Evolutionary conservation across 2,329 filamentous ascomycete genomes (phyloP), one percentile per base, ranked within the genome.

Genomic region (Aphanoascus verrucosus): DNA sequence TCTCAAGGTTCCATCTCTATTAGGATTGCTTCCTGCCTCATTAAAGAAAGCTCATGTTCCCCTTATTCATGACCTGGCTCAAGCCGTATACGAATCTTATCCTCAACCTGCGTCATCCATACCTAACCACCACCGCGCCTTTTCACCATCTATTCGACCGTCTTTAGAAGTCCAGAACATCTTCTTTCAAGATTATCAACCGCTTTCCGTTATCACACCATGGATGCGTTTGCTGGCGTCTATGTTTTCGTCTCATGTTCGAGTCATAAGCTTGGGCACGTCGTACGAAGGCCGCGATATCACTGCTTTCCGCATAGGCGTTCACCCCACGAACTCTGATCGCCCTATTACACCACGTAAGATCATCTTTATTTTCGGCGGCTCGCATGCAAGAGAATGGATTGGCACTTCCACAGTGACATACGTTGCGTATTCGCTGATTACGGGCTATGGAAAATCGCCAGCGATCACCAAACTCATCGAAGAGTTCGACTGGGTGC

Each of bases 341-440:
- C 28, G 32, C 1, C 68, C 76, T 5, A 62, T 71, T 1, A 63
- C 65, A 11, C 76, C 74, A 4, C 81, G 86, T 48, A 88, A 88
- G 66, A 91, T 87, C 0, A 81, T 95, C 54, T 74, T 95, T 49
- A 75, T 98, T 17, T 83, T 83, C 3, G 93, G 88, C 52, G 91
- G 91, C 47, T 77, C 86, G n/a, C 93, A 97, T 68, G 91, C 90
- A 2, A 81, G 93, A 37, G 93, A 98, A 74, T 98, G 93, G 93
- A 94, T 98, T 59, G 88, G 88, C 45, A 89, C 85, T 0, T 93
- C 85, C 63, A 94, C 89, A 0, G 88, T 94, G 50, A 94, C 85
- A 62, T 97, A 94, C 63, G 74, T 95, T 31, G 88, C 91, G 8
- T 95, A 93, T 80, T 86, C 82, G 14, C 77, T 97, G 46, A 86